Base-by-base conservation (phyloP, 805 yeast genomes). In the Wickerhamomyces bovis region DNA sequence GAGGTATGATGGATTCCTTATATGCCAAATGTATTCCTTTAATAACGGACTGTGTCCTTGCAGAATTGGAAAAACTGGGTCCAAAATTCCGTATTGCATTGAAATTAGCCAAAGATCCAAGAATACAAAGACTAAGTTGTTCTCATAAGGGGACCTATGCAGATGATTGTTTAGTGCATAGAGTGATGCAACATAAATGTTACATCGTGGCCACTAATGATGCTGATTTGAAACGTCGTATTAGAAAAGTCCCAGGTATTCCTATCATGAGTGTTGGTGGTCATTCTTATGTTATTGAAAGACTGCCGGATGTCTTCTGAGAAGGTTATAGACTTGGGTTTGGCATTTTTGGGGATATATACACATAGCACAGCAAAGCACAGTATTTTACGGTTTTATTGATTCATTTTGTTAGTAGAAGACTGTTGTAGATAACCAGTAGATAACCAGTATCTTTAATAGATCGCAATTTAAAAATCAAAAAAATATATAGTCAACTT, bases 121-220 rank as follows among this genome's bases (percentile, higher is more conserved):
- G 98, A 58, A 84, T 94, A 33, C 77, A 87, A 56, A 76, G 97
- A 50, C 72, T 94, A 42, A 87, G 82, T 39, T 94, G 99, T 61
- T 73, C 92, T 11, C 99, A 94, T 62, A 86, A 85, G 57, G 99
- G 99, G 26, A 92, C 97, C 0, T 94, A 94, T 72, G 99, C 99
- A 25, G 99, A 94, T 80, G 99, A 94, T 67, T 94, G 99, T 66
- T 64, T 94, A 9, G 98, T 94, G 16, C 82, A 85, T 63, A 76
- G 99, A 57, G 96, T 94, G 7, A 76, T 92, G 65, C 97, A 92
- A 61, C 98, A 94, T 69, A 94, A 94, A 64, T 94, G 99, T 68
- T 94, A 81, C 61, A 90, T 94, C 46, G 97, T 94, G 33, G 99
- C 99, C 42, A 92, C 98, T 1, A 94, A 92, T 64, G 99, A 94